Percentiles rank a stretch among this genome's conserved stretches.
phyloP scores from a whole-genome alignment of 106 monocot genomes.

The Narthecium ossifragum region DNA sequence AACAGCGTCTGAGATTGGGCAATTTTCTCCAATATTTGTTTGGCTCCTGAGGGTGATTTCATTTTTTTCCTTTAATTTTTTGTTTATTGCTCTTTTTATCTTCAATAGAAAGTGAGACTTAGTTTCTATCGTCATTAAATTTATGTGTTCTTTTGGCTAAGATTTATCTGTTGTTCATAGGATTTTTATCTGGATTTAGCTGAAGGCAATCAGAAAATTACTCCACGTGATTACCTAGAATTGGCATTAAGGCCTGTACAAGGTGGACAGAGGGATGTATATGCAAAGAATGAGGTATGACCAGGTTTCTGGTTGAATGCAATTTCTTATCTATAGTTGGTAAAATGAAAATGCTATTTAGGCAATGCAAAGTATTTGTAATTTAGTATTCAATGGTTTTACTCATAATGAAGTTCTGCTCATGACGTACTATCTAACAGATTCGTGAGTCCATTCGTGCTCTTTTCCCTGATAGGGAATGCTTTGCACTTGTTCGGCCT shows the following conservation, averaged over 20 bases:
- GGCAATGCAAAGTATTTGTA: too few relatives aligned
- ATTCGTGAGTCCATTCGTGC: conserved; percentile 93
- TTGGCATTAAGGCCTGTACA: conserved; percentile 80
- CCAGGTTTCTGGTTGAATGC: neutral
- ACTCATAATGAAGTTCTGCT: neutral
- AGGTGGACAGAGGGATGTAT: conserved; percentile 60
- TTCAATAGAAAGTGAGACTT: too few relatives aligned
- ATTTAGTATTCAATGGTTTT: too few relatives aligned
- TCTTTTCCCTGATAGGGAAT: conserved; percentile 97
- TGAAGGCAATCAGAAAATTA: conserved; percentile 73
- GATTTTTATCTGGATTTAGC: conserved; percentile 90
- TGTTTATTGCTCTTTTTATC: neutral
- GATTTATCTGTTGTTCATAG: conserved; percentile 20
- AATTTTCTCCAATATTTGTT: conserved; percentile 70
- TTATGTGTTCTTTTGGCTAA: too few relatives aligned
- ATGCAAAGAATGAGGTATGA: conserved; percentile 80
- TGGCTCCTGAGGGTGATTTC: conserved; percentile 63
- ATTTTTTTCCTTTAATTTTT: neutral
- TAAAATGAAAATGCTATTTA: too few relatives aligned
- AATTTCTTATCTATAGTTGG: too few relatives aligned
- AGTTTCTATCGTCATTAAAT: too few relatives aligned
- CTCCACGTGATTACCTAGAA: conserved; percentile 94
- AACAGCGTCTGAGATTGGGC: conserved; percentile 52
- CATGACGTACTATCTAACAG: conserved; percentile 18
- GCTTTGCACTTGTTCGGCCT: conserved; percentile 90